Evolutionary conservation across 176 grass and related monocot species (phyloP).

Genomic region (Triticum dicoccoides): DNA sequence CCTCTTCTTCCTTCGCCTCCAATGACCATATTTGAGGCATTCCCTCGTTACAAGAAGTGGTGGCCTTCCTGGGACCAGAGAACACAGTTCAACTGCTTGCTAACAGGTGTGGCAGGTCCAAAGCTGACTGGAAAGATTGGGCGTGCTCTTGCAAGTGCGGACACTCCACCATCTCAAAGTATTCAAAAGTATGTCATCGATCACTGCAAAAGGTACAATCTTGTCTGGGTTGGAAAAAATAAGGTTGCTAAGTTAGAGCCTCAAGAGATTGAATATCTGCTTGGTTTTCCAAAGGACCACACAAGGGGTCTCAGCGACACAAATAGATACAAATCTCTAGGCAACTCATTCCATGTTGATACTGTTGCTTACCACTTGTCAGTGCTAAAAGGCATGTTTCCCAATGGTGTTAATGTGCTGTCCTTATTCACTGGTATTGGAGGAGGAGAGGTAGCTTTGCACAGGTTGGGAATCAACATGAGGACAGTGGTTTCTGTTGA

Average conservation of each 20-base stretch:
- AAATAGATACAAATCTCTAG: constrained; percentile 57
- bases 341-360: constrained; percentile 88
- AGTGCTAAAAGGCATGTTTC: constrained; percentile 55
- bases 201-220: constrained; percentile 68
- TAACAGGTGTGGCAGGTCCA: constrained; percentile 54
- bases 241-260: constrained; percentile 68
- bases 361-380: constrained; percentile 79
- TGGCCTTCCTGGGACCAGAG: constrained; percentile 84
- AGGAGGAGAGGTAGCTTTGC: constrained; percentile 78
- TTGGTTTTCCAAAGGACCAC: constrained; percentile 73
- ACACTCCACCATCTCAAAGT: constrained; percentile 26
- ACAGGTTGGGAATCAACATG: constrained; percentile 60
- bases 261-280: constrained; percentile 65
- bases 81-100: constrained; percentile 76
- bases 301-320: constrained; percentile 60
- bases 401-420: constrained; percentile 53
- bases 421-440: constrained; percentile 89
- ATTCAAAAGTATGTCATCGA: constrained; percentile 50
- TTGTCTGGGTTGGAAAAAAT: constrained; percentile 74
- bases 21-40: constrained; percentile 57
- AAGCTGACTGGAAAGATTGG: constrained; percentile 42
- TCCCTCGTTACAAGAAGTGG: constrained; percentile 45
- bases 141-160: background rate
- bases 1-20: constrained; percentile 57
- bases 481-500: constrained; percentile 66